Evolutionary conservation across 305 asterid genomes (phyloP).

Genomic region (Fraxinus latifolia): DNA sequence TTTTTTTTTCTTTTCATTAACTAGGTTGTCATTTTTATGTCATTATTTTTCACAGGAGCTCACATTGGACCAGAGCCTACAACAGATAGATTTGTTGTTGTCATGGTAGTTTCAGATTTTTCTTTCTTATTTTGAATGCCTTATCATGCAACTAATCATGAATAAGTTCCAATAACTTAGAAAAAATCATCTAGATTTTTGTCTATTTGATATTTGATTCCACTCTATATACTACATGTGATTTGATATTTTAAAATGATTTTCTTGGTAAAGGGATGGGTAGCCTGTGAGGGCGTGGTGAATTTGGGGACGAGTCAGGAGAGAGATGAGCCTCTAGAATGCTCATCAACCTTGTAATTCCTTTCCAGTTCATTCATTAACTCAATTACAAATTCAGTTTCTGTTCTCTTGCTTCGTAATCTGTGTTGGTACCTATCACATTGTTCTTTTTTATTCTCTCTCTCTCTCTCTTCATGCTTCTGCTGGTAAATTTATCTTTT

Average conservation of each 20-base stretch:
- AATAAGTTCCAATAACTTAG: not conserved
- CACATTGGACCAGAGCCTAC: conserved; percentile 99
- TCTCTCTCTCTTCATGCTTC: not conserved
- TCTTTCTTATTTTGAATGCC: not conserved
- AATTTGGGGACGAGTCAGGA: not conserved
- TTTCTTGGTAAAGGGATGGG: not conserved
- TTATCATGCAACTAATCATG: not conserved
- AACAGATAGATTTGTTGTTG: conserved; percentile 96
- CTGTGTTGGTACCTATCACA: not conserved
- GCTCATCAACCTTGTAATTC: not conserved
- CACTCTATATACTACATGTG: not conserved
- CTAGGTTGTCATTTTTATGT: conserved; percentile 5
- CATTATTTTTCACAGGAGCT: conserved; percentile 54
- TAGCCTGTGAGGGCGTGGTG: not conserved
- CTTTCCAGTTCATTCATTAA: not conserved
- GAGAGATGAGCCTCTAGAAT: not conserved
- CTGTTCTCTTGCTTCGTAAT: not conserved
- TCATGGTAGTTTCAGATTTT: conserved; percentile 55
- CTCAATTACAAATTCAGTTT: not conserved
- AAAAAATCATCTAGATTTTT: conserved; percentile 16
- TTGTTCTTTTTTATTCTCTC: not conserved
- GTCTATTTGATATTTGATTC: conserved; percentile 16
- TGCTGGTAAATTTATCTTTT: conserved; percentile 7
- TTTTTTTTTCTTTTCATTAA: not conserved
- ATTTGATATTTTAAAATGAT: conserved; percentile 5